Base-by-base conservation (phyloP, 495 filamentous ascomycete genomes). In the Neohortaea acidophila region DNA sequence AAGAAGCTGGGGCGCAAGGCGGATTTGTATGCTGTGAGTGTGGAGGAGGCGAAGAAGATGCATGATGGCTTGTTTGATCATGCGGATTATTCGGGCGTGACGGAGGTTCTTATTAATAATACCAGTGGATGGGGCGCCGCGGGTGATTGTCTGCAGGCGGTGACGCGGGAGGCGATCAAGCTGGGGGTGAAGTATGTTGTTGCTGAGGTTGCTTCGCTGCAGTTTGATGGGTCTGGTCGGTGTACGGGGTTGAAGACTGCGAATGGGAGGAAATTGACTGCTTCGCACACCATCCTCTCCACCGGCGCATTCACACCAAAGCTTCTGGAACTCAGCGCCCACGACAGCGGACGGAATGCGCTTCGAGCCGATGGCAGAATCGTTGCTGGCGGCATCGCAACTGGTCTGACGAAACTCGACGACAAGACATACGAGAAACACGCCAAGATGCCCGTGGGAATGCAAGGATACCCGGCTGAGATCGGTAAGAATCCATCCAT, bases 111-210 rank as follows among this genome's bases (percentile, higher is more conserved):
- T 1, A 43, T 70, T 7, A 77, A 78, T 44, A 53, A 56, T 18
- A 61, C 52, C 9, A 69, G 69, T 56, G 75, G 75, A 0, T 78
- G 71, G 69, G 73, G 67, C 0, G 71, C 68, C n/a, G 75, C 73
- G 1, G 69, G 63, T 25, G 61, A 67, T 30, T 61, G 67, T 11
- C 51, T 78, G 27, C 45, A 54, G 14, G 57, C 54, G 1, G 57
- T 65, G 0, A 69, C 67, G 27, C 53, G 63, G 36, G 53, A 43
- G 28, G 66, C 67, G 21, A 36, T 72, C 1, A 55, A 59, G 21
- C 43, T 60, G 41, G 72, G 75, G 2, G 72, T 77, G 2, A 59
- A 59, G 33, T 70, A 68, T 33, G 54, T 72, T 4, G 54, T 45
- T 2, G 67, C 59, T 4, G 61, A 70, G 33, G 58, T 73, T 23